Evolutionary conservation across 2,329 filamentous ascomycete species (phyloP), one percentile per base, ranked within the genome.

Genomic region (Metarhizium humberi): DNA sequence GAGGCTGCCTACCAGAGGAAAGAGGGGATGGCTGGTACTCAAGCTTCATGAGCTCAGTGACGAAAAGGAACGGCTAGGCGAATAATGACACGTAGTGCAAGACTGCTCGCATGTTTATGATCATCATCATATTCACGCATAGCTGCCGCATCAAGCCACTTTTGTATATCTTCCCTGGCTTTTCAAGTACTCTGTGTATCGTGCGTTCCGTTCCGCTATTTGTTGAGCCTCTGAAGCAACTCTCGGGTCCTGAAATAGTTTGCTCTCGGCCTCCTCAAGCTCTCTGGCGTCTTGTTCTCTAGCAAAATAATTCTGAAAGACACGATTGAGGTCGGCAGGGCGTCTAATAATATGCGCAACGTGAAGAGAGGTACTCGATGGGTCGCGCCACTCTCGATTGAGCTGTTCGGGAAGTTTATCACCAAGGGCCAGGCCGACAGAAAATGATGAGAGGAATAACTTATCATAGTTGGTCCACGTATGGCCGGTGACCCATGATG

Each of bases 401-500:
- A 45, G 50, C 36, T 45, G 34, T 43, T 52, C 10, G 34, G 50
- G 50, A 10, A 52, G 50, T 18, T n/a, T 6, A 5, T 52, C n/a
- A 43, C 30, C 50, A 18, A 52, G 36, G 43, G 36, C 29, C 11
- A 52, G 18, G 50, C 38, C 36, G 6, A 52, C n/a, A 11, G 50
- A 52, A 43, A 52, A 52, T 18, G 42, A 34, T 6, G 16, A 43
- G 40, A 43, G 40, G 11, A 43, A 18, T 14, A 43, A 43, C 16
- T 43, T n/a, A 14, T 10, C 40, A 43, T 43, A 43, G 11, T 43
- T 43, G 40, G 10, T 43, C 40, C 40, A 43, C 16, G 16, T 43
- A n/a, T 43, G 40, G n/a, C 40, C 40, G 40, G 40, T 43, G 40
- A 43, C 40, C 59, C 60, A 62, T n/a, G 59, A 20, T 6, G 60